Evolutionary conservation across 2,329 filamentous ascomycete genomes (phyloP), one percentile per base, ranked within the genome.

Genomic region (Fusarium chaquense): DNA sequence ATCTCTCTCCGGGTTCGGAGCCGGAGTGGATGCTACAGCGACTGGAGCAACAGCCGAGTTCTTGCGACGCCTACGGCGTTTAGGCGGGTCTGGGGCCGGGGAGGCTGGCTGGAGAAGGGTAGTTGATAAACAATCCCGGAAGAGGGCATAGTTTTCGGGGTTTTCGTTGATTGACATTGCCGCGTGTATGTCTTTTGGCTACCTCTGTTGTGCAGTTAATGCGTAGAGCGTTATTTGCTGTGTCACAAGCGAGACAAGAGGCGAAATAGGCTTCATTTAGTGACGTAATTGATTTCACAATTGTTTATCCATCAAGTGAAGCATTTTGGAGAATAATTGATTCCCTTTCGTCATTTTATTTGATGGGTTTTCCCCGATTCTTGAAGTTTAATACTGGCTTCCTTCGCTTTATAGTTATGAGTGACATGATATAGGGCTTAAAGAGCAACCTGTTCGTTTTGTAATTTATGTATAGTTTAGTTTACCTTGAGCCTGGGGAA

Each of bases 121-220:
- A 18, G 87, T 87, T 11, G 92, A 91, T 65, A 96, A 82, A 75
- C 88, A 92, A 74, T 96, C 93, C 56, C 91, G 85, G 78, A 96
- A 94, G 47, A 89, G 82, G 54, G 89, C 86, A 76, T 79, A 79
- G 58, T 80, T 80, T 44, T 74, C 70, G n/a, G 73, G 56, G 57
- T 71, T 72, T 18, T 73, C 68, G 8, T 72, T 62, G 35, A 50
- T 28, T 22, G 73, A 49, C 73, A 75, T 75, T 58, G 43, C n/a
- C 26, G 18, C 54, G 36, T 12, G 16, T 24, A n/a, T 40, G 16
- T 20, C 24, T 35, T 47, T 32, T 46, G 20, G 30, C 20, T 24
- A n/a, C 33, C 11, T 38, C 36, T 45, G 43, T 46, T 54, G 41
- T 36, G 33, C 20, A 20, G 20, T 20, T 22, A 43, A 44, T 47